Conservation (phyloP, 2,329 filamentous ascomycete species). For the Paracamarosporium sp. region DNA sequence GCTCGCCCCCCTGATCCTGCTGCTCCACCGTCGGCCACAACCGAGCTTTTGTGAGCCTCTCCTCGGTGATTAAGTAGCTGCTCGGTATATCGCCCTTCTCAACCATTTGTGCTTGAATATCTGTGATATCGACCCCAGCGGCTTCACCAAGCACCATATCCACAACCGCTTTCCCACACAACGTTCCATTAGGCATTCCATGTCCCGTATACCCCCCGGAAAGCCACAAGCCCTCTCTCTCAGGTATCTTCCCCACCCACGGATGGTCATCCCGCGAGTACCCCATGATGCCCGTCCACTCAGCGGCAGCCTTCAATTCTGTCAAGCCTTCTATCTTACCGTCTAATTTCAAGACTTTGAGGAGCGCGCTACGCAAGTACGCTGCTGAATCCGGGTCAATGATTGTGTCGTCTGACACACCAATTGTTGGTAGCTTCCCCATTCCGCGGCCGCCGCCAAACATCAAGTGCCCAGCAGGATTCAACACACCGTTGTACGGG, state of each 20-base stretch:
- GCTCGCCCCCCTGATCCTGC: slow-evolving; percentile 36
- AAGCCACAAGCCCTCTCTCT: slow-evolving; percentile 65
- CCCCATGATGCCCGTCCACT: slow-evolving; percentile 84
- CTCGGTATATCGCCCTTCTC: slow-evolving; percentile 42
- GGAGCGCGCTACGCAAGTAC: slow-evolving; percentile 60
- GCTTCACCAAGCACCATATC: slow-evolving; percentile 61
- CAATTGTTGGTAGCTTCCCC: slow-evolving; percentile 56
- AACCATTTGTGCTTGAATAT: slow-evolving; percentile 40
- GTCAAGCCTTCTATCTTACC: slow-evolving; percentile 43
- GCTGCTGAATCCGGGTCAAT: slow-evolving; percentile 63
- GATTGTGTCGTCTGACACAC: slow-evolving; percentile 65
- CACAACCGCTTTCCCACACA: slow-evolving; percentile 70
- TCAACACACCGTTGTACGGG: slow-evolving; percentile 54
- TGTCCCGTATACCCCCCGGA: slow-evolving; percentile 74
- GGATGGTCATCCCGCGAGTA: slow-evolving; percentile 72
- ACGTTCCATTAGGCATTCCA: slow-evolving; percentile 76
- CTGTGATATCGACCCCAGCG: slow-evolving; percentile 39
- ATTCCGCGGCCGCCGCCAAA: slow-evolving; percentile 73
- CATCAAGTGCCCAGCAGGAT: slow-evolving; percentile 65
- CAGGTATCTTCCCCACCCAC: slow-evolving; percentile 74
- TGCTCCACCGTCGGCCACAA: slow-evolving; percentile 40
- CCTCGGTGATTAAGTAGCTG: slow-evolving; percentile 46
- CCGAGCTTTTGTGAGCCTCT: slow-evolving; percentile 41
- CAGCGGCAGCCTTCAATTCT: slow-evolving; percentile 55
- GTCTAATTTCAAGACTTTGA: slow-evolving; percentile 44